Percentiles rank a stretch among this genome's conserved stretches.
Evolutionary conservation across 2,329 filamentous ascomycete genomes (phyloP).

Genomic region (Sordariomycetes sp.): DNA sequence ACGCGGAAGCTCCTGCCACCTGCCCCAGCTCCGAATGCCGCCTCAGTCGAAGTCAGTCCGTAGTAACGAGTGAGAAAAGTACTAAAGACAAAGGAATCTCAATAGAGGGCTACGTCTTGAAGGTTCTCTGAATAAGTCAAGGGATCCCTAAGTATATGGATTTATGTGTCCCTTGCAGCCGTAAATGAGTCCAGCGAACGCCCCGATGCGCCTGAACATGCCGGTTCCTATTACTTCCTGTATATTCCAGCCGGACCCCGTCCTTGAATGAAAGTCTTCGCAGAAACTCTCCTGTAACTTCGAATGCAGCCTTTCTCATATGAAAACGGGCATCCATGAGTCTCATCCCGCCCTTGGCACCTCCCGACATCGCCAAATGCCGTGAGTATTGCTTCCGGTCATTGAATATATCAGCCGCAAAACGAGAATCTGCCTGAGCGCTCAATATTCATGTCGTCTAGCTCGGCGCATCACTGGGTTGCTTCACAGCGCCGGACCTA

Average conservation of each 20-base stretch:
- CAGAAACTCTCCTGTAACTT: too few relatives aligned
- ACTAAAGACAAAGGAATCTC: background rate
- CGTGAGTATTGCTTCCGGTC: too few relatives aligned
- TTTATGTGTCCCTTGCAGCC: background rate
- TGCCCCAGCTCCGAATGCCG: background rate
- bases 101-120: background rate
- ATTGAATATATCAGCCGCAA: too few relatives aligned
- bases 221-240: background rate
- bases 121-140: background rate
- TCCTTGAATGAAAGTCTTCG: background rate
- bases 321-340: too few relatives aligned
- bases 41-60: background rate
- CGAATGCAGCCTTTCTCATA: too few relatives aligned
- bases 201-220: background rate
- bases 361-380: too few relatives aligned
- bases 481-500: slow-evolving; percentile 11
- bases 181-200: background rate
- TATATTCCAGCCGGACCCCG: background rate
- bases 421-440: too few relatives aligned
- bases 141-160: too few relatives aligned
- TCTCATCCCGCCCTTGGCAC: too few relatives aligned
- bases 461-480: background rate
- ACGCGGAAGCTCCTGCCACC: background rate
- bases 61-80: background rate
- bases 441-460: too few relatives aligned